Conservation (phyloP, 306 rosid species). For the Malus orientalis region DNA sequence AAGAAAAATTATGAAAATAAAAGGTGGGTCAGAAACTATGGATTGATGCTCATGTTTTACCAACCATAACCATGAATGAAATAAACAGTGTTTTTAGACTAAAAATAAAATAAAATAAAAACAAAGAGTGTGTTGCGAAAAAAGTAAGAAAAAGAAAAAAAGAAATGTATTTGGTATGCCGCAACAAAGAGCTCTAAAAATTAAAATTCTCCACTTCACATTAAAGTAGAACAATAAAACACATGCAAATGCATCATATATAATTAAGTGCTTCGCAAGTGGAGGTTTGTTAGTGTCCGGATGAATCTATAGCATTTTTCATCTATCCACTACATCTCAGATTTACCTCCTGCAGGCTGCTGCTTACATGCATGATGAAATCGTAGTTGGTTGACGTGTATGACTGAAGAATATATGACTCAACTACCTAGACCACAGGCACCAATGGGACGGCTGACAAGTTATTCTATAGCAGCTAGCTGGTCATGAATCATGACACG, state of each 20-base stretch:
- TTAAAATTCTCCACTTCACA: neutral
- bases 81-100: neutral
- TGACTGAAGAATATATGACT: neutral
- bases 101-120: too few relatives aligned
- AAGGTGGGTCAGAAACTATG: neutral
- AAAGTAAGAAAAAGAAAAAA: neutral
- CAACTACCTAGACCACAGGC: neutral
- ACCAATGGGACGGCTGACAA: neutral
- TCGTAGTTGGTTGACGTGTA: neutral
- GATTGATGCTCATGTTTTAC: neutral
- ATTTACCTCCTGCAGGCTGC: neutral
- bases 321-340: too few relatives aligned
- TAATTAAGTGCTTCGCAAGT: too few relatives aligned
- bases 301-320: too few relatives aligned
- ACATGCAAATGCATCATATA: neutral
- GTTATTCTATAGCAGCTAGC: neutral
- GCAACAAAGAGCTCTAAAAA: neutral
- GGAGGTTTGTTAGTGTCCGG: too few relatives aligned
- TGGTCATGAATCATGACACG: neutral
- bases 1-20: neutral
- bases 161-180: neutral
- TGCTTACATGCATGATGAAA: neutral
- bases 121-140: neutral
- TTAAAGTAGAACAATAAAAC: neutral
- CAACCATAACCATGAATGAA: neutral